Evolutionary conservation across 345 rosid genomes (phyloP).

Genomic region (Salix exigua): DNA sequence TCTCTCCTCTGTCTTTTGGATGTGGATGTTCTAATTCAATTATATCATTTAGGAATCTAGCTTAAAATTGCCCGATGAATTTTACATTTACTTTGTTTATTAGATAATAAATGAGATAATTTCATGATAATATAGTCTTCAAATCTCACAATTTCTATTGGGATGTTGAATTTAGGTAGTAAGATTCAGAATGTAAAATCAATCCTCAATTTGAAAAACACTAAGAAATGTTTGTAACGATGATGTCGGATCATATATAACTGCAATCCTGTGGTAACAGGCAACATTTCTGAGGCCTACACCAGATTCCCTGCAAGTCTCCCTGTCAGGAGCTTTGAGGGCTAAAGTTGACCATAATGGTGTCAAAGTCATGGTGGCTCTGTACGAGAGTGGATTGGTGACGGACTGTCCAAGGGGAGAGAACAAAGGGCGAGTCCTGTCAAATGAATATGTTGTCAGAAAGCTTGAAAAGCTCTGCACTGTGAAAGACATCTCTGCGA

Average conservation of each 20-base stretch:
- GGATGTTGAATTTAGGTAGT: too few relatives aligned
- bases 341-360: conserved; percentile 53
- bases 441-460: conserved; percentile 73
- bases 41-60: too few relatives aligned
- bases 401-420: conserved; percentile 64
- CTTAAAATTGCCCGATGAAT: too few relatives aligned
- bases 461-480: conserved; percentile 70
- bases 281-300: conserved; percentile 64
- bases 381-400: conserved; percentile 70
- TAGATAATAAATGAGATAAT: too few relatives aligned
- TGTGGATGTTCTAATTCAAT: too few relatives aligned
- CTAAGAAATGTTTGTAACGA: neutral
- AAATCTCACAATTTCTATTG: too few relatives aligned
- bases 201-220: neutral
- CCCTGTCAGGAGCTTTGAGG: conserved; percentile 53
- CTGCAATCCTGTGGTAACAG: conserved; percentile 23
- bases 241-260: neutral
- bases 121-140: too few relatives aligned
- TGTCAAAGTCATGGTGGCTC: conserved; percentile 65
- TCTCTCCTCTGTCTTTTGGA: neutral
- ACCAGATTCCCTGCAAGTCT: conserved; percentile 53
- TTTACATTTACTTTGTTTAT: too few relatives aligned
- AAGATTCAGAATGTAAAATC: neutral
- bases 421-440: conserved; percentile 67
- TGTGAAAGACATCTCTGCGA: conserved; percentile 53